Conservation (phyloP, 2,329 filamentous ascomycete genomes). For the Penicillium sp. region DNA sequence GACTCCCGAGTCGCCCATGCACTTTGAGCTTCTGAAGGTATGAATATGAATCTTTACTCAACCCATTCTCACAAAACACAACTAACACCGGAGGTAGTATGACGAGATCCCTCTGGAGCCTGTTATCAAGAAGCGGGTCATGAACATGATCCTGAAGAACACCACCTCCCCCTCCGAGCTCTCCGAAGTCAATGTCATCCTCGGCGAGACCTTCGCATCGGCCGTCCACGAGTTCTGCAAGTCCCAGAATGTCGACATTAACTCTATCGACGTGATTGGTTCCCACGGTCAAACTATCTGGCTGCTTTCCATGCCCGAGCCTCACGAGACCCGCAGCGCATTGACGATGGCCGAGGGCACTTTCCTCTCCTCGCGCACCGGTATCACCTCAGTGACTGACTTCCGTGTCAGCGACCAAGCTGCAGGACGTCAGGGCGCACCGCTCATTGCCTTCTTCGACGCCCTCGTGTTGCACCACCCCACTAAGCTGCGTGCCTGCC, state of each 20-base stretch:
- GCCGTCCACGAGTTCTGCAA: constrained; percentile 50
- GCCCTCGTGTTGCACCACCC: constrained; percentile 53
- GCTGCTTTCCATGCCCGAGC: constrained; percentile 51
- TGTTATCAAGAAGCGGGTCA: constrained; percentile 52
- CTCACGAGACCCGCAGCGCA: constrained; percentile 45
- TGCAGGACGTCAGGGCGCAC: constrained; percentile 52
- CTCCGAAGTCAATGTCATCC: constrained; percentile 53
- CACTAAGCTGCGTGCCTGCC: constrained; percentile 53
- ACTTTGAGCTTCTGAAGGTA: constrained; percentile 50
- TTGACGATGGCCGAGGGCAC: constrained; percentile 56
- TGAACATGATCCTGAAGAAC: constrained; percentile 54
- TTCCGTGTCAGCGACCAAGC: constrained; percentile 55
- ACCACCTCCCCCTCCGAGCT: constrained; percentile 51
- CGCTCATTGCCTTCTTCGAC: constrained; percentile 56
- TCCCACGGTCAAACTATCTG: constrained; percentile 58
- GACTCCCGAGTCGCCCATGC: constrained; percentile 49
- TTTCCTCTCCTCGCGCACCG: constrained; percentile 52
- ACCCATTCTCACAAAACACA: neutral
- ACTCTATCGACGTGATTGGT: constrained; percentile 51
- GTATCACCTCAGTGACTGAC: constrained; percentile 56
- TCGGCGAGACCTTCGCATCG: constrained; percentile 54
- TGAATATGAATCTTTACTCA: constrained; percentile 2
- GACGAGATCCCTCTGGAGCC: constrained; percentile 52
- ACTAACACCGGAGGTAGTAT: constrained; percentile 37
- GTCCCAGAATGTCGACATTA: constrained; percentile 41